These are phyloP conservation scores for Solioccasus polychromus DNA, from an alignment of 768 basidiomycete genomes.

Conservation along the genomic window DNA sequence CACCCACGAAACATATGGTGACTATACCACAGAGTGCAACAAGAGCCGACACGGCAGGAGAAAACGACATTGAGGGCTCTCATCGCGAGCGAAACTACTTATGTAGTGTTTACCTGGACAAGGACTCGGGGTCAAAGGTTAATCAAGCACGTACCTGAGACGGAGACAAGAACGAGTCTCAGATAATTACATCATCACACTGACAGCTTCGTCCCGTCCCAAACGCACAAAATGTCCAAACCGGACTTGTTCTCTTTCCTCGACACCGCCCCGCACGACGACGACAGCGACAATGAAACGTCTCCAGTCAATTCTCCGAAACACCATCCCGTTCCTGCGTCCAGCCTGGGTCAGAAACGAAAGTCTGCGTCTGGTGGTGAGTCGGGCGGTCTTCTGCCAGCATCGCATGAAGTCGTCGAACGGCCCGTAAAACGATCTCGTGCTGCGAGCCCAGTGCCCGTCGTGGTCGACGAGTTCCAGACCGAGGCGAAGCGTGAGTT, in stretches of 20 bases:
- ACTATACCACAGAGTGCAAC: slow-evolving; percentile 22
- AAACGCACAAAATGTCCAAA: slow-evolving; percentile 21
- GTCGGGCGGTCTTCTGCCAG: slow-evolving; percentile 3
- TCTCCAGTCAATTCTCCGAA: not conserved
- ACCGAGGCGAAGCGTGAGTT: slow-evolving; percentile 92
- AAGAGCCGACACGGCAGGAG: slow-evolving; percentile 12
- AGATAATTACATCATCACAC: not conserved
- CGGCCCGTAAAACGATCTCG: slow-evolving; percentile 54
- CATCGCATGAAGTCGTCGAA: slow-evolving; percentile 29
- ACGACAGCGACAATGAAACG: slow-evolving; percentile 28
- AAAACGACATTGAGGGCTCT: slow-evolving; percentile 14
- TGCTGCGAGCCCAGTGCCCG: slow-evolving; percentile 61
- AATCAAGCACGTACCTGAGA: not conserved
- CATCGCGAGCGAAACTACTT: slow-evolving; percentile 12
- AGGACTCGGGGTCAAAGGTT: slow-evolving; percentile 1
- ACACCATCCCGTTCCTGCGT: not conserved
- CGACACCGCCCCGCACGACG: slow-evolving; percentile 16
- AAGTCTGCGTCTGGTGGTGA: slow-evolving; percentile 18
- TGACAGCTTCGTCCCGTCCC: not conserved
- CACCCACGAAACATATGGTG: slow-evolving; percentile 17
- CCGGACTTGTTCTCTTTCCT: slow-evolving; percentile 34
- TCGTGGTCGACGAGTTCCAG: slow-evolving; percentile 92
- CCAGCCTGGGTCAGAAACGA: slow-evolving; percentile 20
- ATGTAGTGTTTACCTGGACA: slow-evolving; percentile 20
- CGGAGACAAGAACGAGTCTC: slow-evolving; percentile 7